Conservation (phyloP, 1,284 basidiomycete genomes). For the Sanguinoderma infundibulare region DNA sequence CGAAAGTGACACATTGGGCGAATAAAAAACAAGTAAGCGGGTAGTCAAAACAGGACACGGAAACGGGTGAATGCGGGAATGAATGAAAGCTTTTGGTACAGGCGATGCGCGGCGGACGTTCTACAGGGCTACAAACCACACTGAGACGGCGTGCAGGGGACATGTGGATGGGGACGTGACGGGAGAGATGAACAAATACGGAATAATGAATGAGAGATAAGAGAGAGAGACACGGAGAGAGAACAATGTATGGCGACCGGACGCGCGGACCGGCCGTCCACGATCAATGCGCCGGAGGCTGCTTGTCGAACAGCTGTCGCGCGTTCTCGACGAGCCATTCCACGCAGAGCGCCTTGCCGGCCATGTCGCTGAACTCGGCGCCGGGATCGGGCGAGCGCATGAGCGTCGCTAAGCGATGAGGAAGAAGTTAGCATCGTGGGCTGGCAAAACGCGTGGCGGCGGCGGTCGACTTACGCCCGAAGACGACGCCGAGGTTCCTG, state of each 20-base stretch:
- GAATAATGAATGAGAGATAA: slow-evolving; percentile 9
- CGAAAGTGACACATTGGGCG: not conserved
- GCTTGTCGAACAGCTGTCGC: slow-evolving; percentile 55
- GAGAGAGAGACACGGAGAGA: not conserved
- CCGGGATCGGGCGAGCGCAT: slow-evolving; percentile 88
- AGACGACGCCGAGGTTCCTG: slow-evolving; percentile 98
- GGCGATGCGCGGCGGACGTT: slow-evolving; percentile 12
- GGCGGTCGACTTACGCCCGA: slow-evolving; percentile 89
- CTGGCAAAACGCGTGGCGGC: slow-evolving; percentile 5
- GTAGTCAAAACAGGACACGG: too few relatives aligned
- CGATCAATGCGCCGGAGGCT: slow-evolving; percentile 1
- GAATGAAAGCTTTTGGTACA: slow-evolving; percentile 19
- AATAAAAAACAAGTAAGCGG: too few relatives aligned
- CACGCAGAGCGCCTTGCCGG: slow-evolving; percentile 89
- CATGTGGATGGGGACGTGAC: not conserved
- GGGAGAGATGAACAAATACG: slow-evolving; percentile 13
- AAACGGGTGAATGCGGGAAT: not conserved
- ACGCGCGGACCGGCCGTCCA: too few relatives aligned
- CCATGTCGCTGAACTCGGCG: slow-evolving; percentile 96
- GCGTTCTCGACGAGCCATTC: slow-evolving; percentile 94
- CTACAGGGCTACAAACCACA: slow-evolving; percentile 27
- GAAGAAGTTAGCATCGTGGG: not conserved
- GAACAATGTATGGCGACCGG: too few relatives aligned
- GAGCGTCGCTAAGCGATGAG: slow-evolving; percentile 75
- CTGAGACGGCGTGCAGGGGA: slow-evolving; percentile 9